These are phyloP conservation scores for Aureobasidium leucospermi DNA, from an alignment of 2,329 filamentous ascomycete species.

Conservation along the genomic window DNA sequence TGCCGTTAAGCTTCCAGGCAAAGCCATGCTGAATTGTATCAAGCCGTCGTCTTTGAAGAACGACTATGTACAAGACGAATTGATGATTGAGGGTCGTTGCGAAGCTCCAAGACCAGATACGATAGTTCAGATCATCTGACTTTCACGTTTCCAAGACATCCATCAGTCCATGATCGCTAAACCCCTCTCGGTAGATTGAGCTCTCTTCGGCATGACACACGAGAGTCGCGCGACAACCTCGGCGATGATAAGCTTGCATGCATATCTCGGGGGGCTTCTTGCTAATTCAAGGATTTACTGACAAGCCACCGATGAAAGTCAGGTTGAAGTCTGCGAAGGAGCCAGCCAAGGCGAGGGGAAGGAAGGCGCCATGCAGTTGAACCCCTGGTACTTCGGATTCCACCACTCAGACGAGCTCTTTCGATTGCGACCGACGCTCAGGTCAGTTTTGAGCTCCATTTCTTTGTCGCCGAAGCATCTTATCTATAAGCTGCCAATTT, in stretches of 20 bases:
- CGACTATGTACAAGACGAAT: background rate
- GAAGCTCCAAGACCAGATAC: background rate
- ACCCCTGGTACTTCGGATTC: background rate
- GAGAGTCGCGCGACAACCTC: background rate
- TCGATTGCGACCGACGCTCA: no score
- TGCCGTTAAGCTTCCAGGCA: slow-evolving; percentile 2
- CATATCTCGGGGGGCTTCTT: background rate
- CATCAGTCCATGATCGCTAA: background rate
- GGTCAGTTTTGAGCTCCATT: no score
- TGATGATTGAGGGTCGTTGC: background rate
- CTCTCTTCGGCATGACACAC: background rate
- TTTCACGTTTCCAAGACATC: background rate
- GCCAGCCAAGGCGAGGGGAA: slow-evolving; percentile 6
- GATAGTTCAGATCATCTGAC: background rate
- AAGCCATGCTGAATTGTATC: background rate
- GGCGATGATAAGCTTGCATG: background rate
- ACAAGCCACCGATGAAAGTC: background rate
- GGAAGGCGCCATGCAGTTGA: background rate
- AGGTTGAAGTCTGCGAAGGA: background rate
- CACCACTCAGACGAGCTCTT: background rate
- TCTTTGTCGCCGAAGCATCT: no score
- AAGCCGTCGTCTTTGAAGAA: background rate
- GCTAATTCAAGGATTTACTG: background rate
- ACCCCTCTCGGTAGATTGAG: slow-evolving; percentile 10
- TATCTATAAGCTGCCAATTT: background rate